Conservation (phyloP, 805 yeast genomes). For the Candida manassasensis region DNA sequence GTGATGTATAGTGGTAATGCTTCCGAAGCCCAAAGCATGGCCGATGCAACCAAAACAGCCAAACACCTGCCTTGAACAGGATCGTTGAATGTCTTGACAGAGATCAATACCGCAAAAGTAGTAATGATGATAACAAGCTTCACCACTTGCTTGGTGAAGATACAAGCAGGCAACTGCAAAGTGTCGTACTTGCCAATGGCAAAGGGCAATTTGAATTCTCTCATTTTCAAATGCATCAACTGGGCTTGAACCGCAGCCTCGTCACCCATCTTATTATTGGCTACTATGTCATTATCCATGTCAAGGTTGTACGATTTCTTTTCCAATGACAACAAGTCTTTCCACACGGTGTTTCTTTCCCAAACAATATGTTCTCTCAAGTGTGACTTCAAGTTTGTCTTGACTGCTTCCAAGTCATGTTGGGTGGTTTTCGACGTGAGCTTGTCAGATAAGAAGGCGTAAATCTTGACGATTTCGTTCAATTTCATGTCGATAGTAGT, state of each 20-base stretch:
- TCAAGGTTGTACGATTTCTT: slow-evolving; percentile 26
- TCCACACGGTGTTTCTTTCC: slow-evolving; percentile 98
- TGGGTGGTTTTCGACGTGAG: slow-evolving; percentile 45
- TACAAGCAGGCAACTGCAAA: slow-evolving; percentile 41
- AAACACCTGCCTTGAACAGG: slow-evolving; percentile 66
- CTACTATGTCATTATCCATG: slow-evolving; percentile 13
- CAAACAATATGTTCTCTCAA: slow-evolving; percentile 91
- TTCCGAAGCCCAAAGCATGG: slow-evolving; percentile 50
- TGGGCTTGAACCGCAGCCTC: slow-evolving; percentile 13
- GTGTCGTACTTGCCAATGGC: slow-evolving; percentile 11
- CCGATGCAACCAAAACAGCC: slow-evolving; percentile 57
- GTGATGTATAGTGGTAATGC: slow-evolving; percentile 49
- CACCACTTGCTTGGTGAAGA: slow-evolving; percentile 44
- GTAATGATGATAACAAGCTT: slow-evolving; percentile 46
- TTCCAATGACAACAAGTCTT: slow-evolving; percentile 81
- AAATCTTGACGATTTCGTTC: slow-evolving; percentile 48
- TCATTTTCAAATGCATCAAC: slow-evolving; percentile 19
- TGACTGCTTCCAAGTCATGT: slow-evolving; percentile 39
- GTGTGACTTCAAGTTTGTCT: slow-evolving; percentile 44
- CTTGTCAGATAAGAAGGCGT: slow-evolving; percentile 41
- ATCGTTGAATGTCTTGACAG: slow-evolving; percentile 57
- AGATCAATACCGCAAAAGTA: slow-evolving; percentile 49
- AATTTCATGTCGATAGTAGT: slow-evolving; percentile 45
- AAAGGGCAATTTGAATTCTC: slow-evolving; percentile 17
- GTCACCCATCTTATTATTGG: slow-evolving; percentile 22